Evolutionary conservation across 306 rosid species (phyloP), one percentile per base, ranked within the genome.

Genomic region (Prunus dulcis): DNA sequence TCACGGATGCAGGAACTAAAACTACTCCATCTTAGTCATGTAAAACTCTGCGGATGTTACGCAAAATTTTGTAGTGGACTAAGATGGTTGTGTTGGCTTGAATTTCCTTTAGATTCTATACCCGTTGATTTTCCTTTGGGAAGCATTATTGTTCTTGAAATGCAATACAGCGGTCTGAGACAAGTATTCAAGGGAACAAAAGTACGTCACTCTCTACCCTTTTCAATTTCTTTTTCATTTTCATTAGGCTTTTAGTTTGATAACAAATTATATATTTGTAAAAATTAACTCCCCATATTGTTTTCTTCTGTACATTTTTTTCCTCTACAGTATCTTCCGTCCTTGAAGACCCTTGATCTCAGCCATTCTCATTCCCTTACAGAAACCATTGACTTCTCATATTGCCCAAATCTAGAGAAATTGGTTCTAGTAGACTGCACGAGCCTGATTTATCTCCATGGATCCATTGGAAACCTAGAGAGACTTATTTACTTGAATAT

Each of bases 381-480:
- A 12, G 67, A 49, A 13, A 15, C 13, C 10, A 7, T 50, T 20
- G 67, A 69, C 5, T 78, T 78, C 62, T 67, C 76, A 2, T 9
- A 4, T 1, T 67, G 69, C 25, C 71, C 76, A 9, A 60, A 32
- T 50, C 70, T 77, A 19, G 76, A 78, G 28, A 34, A 47, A 43
- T 10, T 78, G 43, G 30, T 58, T 18, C 76, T 78, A 43, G 32
- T 20, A 27, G 17, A 47, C 14, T 78, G 81, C 12, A 10, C 4
- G 34, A 50, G 41, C 27, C 25, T 78, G 13, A 12, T 72, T 28
- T 11, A 17, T 6, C 23, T 69, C 32, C 76, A 69, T 23, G 75
- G 49, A 15, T 77, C 81, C 53, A 69, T 77, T 30, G 76, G 63
- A 20, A 41, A n/a, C 18, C 55, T 77, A 2, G 41, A 14, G 56